A percentile compares a stretch with the other conserved stretches of the same genome.
phyloP scores from a whole-genome alignment of 495 filamentous ascomycete genomes.

The Saxophila tyrrhenica region DNA sequence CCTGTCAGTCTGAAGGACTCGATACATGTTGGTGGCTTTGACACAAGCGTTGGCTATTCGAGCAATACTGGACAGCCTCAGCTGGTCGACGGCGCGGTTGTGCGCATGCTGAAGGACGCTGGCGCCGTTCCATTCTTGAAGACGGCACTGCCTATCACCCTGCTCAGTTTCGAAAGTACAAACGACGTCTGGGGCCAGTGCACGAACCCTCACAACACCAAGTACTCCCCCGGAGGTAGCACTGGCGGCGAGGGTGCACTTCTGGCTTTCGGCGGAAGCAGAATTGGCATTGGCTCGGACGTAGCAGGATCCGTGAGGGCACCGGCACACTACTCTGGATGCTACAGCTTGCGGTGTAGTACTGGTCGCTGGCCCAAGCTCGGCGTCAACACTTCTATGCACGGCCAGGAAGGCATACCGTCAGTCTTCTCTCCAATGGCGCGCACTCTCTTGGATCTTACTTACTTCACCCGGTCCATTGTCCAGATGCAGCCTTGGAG shows the following conservation, averaged over 20 bases:
- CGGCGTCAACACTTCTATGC: slow-evolving; percentile 81
- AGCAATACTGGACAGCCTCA: slow-evolving; percentile 54
- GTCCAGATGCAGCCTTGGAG: slow-evolving; percentile 83
- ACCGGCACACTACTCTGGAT: slow-evolving; percentile 83
- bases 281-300: slow-evolving; percentile 92
- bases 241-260: slow-evolving; percentile 85
- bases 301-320: slow-evolving; percentile 85
- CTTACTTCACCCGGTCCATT: slow-evolving; percentile 71
- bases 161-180: slow-evolving; percentile 82
- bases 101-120: slow-evolving; percentile 76
- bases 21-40: slow-evolving; percentile 74
- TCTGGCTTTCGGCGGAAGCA: slow-evolving; percentile 68
- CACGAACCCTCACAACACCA: slow-evolving; percentile 69
- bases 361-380: slow-evolving; percentile 90
- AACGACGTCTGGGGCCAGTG: slow-evolving; percentile 79
- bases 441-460: slow-evolving; percentile 70
- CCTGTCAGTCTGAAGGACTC: slow-evolving; percentile 86
- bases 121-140: slow-evolving; percentile 94
- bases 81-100: slow-evolving; percentile 58
- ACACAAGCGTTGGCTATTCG: slow-evolving; percentile 75
- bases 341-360: slow-evolving; percentile 83
- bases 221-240: slow-evolving; percentile 83
- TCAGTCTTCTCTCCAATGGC: slow-evolving; percentile 93
- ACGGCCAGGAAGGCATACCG: slow-evolving; percentile 83
- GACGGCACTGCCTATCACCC: slow-evolving; percentile 84